These are phyloP conservation scores for Peziza echinospora DNA, from an alignment of 495 filamentous ascomycete genomes.

Conservation along the genomic window DNA sequence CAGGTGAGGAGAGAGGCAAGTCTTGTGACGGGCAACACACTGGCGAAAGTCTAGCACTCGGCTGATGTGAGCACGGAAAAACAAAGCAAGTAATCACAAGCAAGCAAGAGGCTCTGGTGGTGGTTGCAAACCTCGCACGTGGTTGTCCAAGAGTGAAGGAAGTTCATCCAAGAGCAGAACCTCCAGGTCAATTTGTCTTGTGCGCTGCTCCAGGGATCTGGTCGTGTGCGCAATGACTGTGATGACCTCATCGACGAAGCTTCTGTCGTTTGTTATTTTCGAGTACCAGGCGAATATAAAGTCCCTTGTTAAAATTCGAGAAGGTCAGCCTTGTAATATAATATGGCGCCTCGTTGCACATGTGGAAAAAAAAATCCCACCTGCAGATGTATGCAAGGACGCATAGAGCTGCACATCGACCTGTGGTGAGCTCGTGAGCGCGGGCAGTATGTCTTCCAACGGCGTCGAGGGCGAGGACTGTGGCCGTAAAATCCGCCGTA, in stretches of 20 bases:
- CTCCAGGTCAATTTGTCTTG: constrained; percentile 48
- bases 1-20: constrained; percentile 7
- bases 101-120: no score
- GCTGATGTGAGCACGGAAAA: constrained; percentile 2
- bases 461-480: constrained; percentile 26
- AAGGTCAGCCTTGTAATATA: no score
- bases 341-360: background rate
- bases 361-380: background rate
- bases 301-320: no score
- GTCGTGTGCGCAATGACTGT: constrained; percentile 80
- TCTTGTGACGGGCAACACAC: constrained; percentile 7
- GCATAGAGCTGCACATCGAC: constrained; percentile 85
- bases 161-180: constrained; percentile 73
- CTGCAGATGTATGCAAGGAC: constrained; percentile 69
- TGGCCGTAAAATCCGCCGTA: constrained; percentile 42
- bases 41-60: constrained; percentile 20
- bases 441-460: constrained; percentile 64
- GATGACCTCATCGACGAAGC: constrained; percentile 67
- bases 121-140: constrained; percentile 45
- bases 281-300: constrained; percentile 83
- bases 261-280: constrained; percentile 73
- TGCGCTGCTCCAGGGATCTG: constrained; percentile 58
- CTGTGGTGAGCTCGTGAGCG: constrained; percentile 78
- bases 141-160: constrained; percentile 56
- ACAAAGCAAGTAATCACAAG: no score